Base-by-base conservation (phyloP, 2,329 filamentous ascomycete species). In the Fusarium tupiense region DNA sequence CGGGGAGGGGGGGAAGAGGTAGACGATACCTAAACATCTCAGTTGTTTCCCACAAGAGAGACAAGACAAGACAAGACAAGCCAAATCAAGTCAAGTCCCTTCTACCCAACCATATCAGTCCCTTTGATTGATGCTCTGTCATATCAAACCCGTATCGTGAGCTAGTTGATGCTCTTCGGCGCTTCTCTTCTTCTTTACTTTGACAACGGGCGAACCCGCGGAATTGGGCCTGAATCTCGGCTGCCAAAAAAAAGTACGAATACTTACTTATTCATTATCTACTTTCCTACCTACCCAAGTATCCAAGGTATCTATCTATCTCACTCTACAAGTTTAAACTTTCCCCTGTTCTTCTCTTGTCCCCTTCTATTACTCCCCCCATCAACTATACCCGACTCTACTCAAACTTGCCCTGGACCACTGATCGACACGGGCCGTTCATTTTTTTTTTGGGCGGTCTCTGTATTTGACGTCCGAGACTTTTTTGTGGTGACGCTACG, bases 391-490 rank as follows among this genome's bases (percentile, higher is more conserved):
- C 49, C 26, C 50, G 22, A 43, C 26, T 46, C 33, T 24, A 17
- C 44, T 50, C 37, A 24, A 37, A 35, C 16, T 37, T 41, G n/a
- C 14, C 38, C 29, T 26, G 44, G 61, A 50, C 47, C 65, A 61
- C 56, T 67, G 71, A 73, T 73, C 71, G 72, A 74, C 71, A 68
- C 71, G 71, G 71, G 54, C 72, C 63, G 67, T 72, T 67, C 22
- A 4, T 13, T 22, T 31, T 14, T 22, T 22, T 61, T 67, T 31
- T 59, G 49, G 24, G 37, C 41, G 37, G 14, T 49, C 31, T 50
- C 31, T 59, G 24, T 37, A 19, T 29, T 68, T 64, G 49, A 74
- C 67, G 41, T 64, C 47, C 54, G 38, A 64, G 56, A 40, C 56
- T 29, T 54, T 64, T 37, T 49, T 61, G 46, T 52, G 54, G 65